Base-by-base conservation (phyloP, 2,329 filamentous ascomycete genomes). In the Sporothrix euskadiensis region DNA sequence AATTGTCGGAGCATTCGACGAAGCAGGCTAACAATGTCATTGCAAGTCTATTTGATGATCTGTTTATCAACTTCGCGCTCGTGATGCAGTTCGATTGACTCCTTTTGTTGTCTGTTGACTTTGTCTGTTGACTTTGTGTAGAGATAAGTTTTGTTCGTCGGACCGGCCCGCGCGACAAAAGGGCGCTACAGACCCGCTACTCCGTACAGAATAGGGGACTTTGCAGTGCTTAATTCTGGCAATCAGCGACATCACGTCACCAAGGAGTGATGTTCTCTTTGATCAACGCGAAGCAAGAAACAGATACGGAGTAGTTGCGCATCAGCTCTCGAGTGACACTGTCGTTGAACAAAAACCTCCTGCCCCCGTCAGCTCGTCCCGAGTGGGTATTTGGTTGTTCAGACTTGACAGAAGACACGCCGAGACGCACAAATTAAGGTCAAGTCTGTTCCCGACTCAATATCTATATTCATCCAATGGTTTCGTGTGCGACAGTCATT, bases 361-460 rank as follows among this genome's bases (percentile, higher is more conserved):
- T 6, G 44, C 2, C 14, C 14, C 14, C 14, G 44, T 16, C 14
- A 19, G 26, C 14, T 14, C 44, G 14, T 14, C 14, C 19, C 3
- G 12, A 16, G 44, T 49, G 44, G 44, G 4, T 49, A 16, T 49
- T 49, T 14, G 44, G 44, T 49, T 49, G 14, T 14, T 14, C 14
- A 49, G 10, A 19, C 12, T 14, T 14, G 41, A 44, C 41, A 9
- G 41, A 44, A 54, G 14, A 54, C 22, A n/a, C 52, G 22, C 52
- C 22, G 59, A 39, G 39, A 65, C 59, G 22, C 61, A 30, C n/a
- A 30, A 19, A 59, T 35, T 35, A 44, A 65, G 59, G 59, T 44
- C 44, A 65, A 65, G 44, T 65, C 3, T 44, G 8, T 63, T 66
- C 61, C 61, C n/a, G 61, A 66, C n/a, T 16, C 61, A 66, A 66